Conservation (phyloP, 2,329 filamentous ascomycete species). For the Pseudogymnoascus sp. region DNA sequence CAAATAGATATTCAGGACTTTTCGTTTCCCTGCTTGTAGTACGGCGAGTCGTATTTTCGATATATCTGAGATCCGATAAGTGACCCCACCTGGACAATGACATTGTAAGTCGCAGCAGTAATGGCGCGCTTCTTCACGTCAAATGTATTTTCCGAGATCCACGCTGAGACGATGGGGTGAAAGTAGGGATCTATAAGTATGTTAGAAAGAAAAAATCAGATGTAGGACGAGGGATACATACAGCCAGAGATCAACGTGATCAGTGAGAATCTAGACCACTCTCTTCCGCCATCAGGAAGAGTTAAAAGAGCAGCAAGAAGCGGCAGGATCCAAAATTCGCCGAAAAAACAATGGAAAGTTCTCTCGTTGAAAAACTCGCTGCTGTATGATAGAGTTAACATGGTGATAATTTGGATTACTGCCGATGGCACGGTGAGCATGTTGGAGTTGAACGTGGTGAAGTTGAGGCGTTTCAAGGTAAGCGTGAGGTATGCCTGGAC, state of each 20-base stretch:
- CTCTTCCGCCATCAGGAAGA: conserved; percentile 40
- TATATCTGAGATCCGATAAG: conserved; percentile 42
- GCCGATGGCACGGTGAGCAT: conserved; percentile 56
- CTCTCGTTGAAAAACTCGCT: conserved; percentile 51
- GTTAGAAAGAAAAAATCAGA: background rate
- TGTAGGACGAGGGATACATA: conserved; percentile 5
- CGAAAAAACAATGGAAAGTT: conserved; percentile 45
- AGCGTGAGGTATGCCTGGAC: conserved; percentile 47
- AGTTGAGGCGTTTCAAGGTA: conserved; percentile 49
- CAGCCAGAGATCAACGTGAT: conserved; percentile 46
- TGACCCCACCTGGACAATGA: conserved; percentile 41
- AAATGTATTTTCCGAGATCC: conserved; percentile 44
- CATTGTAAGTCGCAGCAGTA: conserved; percentile 42
- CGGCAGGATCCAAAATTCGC: conserved; percentile 47
- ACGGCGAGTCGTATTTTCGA: conserved; percentile 44
- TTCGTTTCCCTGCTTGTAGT: conserved; percentile 54
- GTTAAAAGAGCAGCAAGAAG: conserved; percentile 45
- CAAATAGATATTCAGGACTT: conserved; percentile 48
- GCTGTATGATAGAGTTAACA: conserved; percentile 47
- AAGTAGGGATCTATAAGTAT: conserved; percentile 42
- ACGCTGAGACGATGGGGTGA: conserved; percentile 47
- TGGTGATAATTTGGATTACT: conserved; percentile 49
- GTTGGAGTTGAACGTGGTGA: conserved; percentile 53
- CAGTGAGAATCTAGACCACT: conserved; percentile 47
- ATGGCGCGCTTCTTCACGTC: conserved; percentile 45